Evolutionary conservation across 768 basidiomycete genomes (phyloP).

Genomic region (Leccinum boreale): DNA sequence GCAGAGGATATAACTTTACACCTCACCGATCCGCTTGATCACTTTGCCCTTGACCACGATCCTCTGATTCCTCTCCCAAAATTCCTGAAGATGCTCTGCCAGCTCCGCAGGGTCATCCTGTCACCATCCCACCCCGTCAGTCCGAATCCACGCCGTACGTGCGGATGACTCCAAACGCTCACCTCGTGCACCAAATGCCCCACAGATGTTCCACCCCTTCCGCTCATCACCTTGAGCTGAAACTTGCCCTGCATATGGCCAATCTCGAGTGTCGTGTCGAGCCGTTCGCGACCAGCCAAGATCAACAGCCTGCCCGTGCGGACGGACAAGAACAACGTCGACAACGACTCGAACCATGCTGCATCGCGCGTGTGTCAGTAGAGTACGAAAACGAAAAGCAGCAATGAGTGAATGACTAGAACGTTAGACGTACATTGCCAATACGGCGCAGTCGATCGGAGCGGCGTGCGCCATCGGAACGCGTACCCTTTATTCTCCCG

Average conservation of each 20-base stretch:
- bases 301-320: slow-evolving; percentile 84
- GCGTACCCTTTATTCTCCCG: slow-evolving; percentile 21
- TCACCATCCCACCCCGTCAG: background rate
- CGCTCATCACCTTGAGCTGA: slow-evolving; percentile 76
- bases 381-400: background rate
- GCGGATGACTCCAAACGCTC: slow-evolving; percentile 17
- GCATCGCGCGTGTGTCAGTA: background rate
- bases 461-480: slow-evolving; percentile 80
- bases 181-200: slow-evolving; percentile 97
- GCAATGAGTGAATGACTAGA: background rate
- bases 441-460: slow-evolving; percentile 81
- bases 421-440: slow-evolving; percentile 68
- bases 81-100: slow-evolving; percentile 80
- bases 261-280: slow-evolving; percentile 93
- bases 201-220: slow-evolving; percentile 48
- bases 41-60: slow-evolving; percentile 50
- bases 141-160: background rate
- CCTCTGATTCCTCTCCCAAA: slow-evolving; percentile 87
- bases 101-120: slow-evolving; percentile 84
- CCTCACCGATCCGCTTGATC: slow-evolving; percentile 55
- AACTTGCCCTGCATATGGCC: slow-evolving; percentile 98
- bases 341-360: slow-evolving; percentile 93
- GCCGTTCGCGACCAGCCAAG: slow-evolving; percentile 87
- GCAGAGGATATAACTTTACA: slow-evolving; percentile 16
- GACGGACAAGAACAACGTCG: slow-evolving; percentile 70